These are phyloP conservation scores for Sclerotinia trifoliorum DNA, from an alignment of 2,329 filamentous ascomycete genomes.

Conservation along the genomic window DNA sequence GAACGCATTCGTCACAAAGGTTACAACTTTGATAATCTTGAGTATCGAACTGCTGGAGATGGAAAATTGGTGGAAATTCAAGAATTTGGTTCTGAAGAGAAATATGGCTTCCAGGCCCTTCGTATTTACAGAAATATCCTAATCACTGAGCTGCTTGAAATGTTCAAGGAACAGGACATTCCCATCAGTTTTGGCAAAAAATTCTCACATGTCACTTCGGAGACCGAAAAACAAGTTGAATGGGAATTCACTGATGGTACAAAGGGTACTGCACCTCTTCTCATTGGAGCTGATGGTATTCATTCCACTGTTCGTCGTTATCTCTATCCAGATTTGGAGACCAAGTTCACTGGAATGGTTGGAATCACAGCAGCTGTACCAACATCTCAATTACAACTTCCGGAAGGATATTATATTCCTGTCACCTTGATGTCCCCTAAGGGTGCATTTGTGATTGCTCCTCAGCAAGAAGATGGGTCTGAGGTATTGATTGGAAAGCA, in stretches of 20 bases:
- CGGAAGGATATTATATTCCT: constrained; percentile 28
- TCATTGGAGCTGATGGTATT: constrained; percentile 60
- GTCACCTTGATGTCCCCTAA: constrained; percentile 28
- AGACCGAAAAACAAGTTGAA: constrained; percentile 44
- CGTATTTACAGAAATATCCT: constrained; percentile 55
- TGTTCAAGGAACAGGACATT: constrained; percentile 45
- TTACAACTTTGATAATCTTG: constrained; percentile 52
- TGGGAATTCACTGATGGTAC: constrained; percentile 51
- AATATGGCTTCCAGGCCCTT: constrained; percentile 54
- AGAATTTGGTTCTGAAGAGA: constrained; percentile 48
- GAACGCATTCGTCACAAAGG: constrained; percentile 45
- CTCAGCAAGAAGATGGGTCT: constrained; percentile 49
- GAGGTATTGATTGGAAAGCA: constrained; percentile 52
- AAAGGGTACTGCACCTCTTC: constrained; percentile 43
- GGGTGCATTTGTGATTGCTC: constrained; percentile 52
- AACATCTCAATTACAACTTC: constrained; percentile 30
- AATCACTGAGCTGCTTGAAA: constrained; percentile 48
- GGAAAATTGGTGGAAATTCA: constrained; percentile 44
- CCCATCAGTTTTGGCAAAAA: constrained; percentile 49
- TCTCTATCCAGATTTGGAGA: constrained; percentile 49
- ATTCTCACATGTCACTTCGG: constrained; percentile 46
- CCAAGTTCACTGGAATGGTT: constrained; percentile 51
- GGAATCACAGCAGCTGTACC: constrained; percentile 40
- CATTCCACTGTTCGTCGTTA: constrained; percentile 55
- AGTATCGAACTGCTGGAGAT: constrained; percentile 44